Evolutionary conservation across 495 filamentous ascomycete genomes (phyloP), one percentile per base, ranked within the genome.

Genomic region (Penicillium flavigenum): DNA sequence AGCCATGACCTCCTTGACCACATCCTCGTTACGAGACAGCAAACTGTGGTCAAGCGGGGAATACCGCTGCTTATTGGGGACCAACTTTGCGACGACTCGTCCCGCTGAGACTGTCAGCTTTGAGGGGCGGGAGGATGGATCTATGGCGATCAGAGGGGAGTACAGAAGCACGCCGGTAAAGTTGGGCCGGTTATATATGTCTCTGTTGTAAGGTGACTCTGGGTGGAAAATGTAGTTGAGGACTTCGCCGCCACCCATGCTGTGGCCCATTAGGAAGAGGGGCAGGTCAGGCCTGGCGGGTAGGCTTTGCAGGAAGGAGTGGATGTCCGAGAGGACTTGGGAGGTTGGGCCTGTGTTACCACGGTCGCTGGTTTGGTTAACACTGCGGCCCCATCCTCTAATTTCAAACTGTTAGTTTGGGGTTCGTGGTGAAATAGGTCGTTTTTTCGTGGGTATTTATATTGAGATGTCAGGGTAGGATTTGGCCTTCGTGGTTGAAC

Each of bases 181-280:
- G 66, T 80, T 78, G 58, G 61, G 62, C 42, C n/a, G 79, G 67
- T 16, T 76, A 29, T 59, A 52, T 32, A 17, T 39, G 58, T 76
- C 62, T 38, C 46, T 4, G 54, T 54, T 36, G 59, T 65, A 62
- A 22, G 63, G 63, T 11, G 63, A 65, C 11, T 60, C 54, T 16
- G 63, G 60, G 41, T 60, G 63, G 36, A 65, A 57, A 20, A 63
- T 42, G 44, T 65, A 62, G 36, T 57, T 68, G 22, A 67, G 61
- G 14, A 85, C 82, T 62, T 91, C 75, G 16, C 81, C 88, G 45
- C 92, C 92, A 67, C 92, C 92, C 86, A 87, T 91, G 38, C 86
- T 90, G 72, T 96, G 91, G 49, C 91, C 91, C 69, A 90, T 82
- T n/a, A 96, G 79, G 73, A 96, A 96, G 19, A 93, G 68, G 0